Base-by-base conservation (phyloP, 2,329 filamentous ascomycete genomes). In the Exophiala dermatitidis region DNA sequence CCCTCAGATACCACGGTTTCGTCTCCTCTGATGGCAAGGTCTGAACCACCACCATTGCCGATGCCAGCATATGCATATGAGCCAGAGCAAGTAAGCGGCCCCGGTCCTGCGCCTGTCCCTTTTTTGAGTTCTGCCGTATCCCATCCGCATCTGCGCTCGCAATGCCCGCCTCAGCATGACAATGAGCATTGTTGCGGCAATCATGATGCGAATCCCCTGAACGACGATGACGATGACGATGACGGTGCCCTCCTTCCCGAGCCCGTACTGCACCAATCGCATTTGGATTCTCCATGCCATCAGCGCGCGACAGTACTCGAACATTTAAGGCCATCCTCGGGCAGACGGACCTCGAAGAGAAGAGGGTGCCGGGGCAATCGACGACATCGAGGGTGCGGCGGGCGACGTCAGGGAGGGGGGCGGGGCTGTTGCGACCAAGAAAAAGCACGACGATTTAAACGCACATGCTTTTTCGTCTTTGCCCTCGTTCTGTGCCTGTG, bases 41-140 rank as follows among this genome's bases (percentile, higher is more conserved):
- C 53, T 28, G 33, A 43, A 10, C 40, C 48, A 10, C 19, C 19
- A 19, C 19, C 19, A 19, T 19, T 19, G 19, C 19, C 19, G 19
- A 19, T 19, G 19, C 19, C 19, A 19, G 19, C 19, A 19, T 19
- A 19, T 19, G 19, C 19, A 19, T 19, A 19, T 19, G 47, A 37
- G 31, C 34, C 43, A 44, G 52, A 54, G 50, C 57, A 41, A 50
- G 59, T 60, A 60, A 59, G 57, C 53, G 41, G 48, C 42, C 44
- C 52, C 53, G 41, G 48, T 46, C 44, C 52, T 48, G 40, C 29
- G 12, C 43, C 50, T 38, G 36, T 29, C 50, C 38, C 52, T 42
- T 42, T 49, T 31, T 48, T 48, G 40, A 29, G 19, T 10, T 44
- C 45, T 47, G 19, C 19, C 19, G 19, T 19, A 19, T 19, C 19